Conservation (phyloP, 805 yeast species). For the Pichia manshurica region DNA sequence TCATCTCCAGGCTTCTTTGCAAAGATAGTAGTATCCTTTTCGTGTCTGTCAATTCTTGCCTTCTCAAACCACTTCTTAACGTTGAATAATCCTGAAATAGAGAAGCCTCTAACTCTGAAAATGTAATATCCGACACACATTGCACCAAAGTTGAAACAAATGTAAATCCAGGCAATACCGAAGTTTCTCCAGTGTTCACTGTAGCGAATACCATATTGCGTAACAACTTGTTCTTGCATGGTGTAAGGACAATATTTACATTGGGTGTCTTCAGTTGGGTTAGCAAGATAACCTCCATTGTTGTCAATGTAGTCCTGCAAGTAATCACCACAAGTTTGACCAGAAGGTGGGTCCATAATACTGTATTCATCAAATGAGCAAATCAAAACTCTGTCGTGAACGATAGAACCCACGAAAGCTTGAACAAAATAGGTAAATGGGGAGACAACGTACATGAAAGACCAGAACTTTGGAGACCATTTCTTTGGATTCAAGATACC, state of each 20-base stretch:
- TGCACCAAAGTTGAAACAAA: conserved; percentile 44
- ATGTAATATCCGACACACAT: conserved; percentile 35
- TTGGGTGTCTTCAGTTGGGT: conserved; percentile 41
- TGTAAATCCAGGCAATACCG: conserved; percentile 56
- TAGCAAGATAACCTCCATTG: conserved; percentile 50
- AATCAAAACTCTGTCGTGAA: conserved; percentile 44
- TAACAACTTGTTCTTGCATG: conserved; percentile 41
- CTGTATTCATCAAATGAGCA: conserved; percentile 47
- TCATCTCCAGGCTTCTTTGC: conserved; percentile 36
- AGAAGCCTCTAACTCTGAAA: conserved; percentile 34
- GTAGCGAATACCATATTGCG: conserved; percentile 39
- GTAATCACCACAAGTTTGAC: conserved; percentile 58
- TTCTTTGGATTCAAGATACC: conserved; percentile 57
- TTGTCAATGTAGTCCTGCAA: conserved; percentile 36
- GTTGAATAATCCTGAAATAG: conserved; percentile 29
- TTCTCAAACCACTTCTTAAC: conserved; percentile 37
- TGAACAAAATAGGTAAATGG: conserved; percentile 68
- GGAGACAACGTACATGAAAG: conserved; percentile 67
- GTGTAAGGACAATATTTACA: conserved; percentile 47
- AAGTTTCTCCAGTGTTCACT: conserved; percentile 58
- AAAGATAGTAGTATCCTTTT: conserved; percentile 40
- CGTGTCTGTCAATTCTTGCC: conserved; percentile 43
- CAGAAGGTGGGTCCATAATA: conserved; percentile 51
- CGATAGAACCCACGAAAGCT: conserved; percentile 44
- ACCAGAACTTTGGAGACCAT: conserved; percentile 75